These are phyloP conservation scores for Candida parachauliodes DNA, from an alignment of 805 yeast species.

Conservation along the genomic window DNA sequence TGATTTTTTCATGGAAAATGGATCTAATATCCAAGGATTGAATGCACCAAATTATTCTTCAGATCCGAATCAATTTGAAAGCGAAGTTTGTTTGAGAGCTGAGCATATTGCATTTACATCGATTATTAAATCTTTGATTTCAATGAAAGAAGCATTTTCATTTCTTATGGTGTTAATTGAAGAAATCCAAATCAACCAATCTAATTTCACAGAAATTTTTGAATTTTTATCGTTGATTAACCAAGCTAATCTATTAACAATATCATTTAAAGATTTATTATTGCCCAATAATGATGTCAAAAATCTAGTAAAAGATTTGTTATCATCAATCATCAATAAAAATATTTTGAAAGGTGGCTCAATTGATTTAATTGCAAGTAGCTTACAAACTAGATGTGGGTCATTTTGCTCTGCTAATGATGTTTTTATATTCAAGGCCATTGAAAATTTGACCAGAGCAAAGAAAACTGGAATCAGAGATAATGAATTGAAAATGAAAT, in stretches of 20 bases:
- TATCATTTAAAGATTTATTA: constrained; percentile 74
- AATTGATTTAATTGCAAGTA: constrained; percentile 82
- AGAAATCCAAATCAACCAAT: constrained; percentile 48
- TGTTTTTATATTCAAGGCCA: constrained; percentile 88
- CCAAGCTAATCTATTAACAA: constrained; percentile 61
- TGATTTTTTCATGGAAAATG: constrained; percentile 67
- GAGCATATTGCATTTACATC: constrained; percentile 88
- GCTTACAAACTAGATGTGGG: constrained; percentile 89
- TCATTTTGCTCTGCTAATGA: constrained; percentile 93
- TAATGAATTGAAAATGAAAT: constrained; percentile 59
- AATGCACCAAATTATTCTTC: constrained; percentile 54
- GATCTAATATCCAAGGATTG: constrained; percentile 57
- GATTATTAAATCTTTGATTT: constrained; percentile 65
- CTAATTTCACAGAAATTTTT: constrained; percentile 61
- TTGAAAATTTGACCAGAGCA: constrained; percentile 86
- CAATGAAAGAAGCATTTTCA: constrained; percentile 86
- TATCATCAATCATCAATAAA: constrained; percentile 84
- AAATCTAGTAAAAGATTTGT: constrained; percentile 75
- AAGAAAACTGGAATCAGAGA: constrained; percentile 70
- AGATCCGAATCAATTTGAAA: constrained; percentile 47
- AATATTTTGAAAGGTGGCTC: constrained; percentile 90
- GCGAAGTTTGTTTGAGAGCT: constrained; percentile 76
- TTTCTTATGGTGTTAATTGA: constrained; percentile 79
- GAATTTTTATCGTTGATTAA: constrained; percentile 63
- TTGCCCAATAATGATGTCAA: constrained; percentile 62